Evolutionary conservation across 2,329 filamentous ascomycete genomes (phyloP).

Genomic region (Cordyceps militaris): DNA sequence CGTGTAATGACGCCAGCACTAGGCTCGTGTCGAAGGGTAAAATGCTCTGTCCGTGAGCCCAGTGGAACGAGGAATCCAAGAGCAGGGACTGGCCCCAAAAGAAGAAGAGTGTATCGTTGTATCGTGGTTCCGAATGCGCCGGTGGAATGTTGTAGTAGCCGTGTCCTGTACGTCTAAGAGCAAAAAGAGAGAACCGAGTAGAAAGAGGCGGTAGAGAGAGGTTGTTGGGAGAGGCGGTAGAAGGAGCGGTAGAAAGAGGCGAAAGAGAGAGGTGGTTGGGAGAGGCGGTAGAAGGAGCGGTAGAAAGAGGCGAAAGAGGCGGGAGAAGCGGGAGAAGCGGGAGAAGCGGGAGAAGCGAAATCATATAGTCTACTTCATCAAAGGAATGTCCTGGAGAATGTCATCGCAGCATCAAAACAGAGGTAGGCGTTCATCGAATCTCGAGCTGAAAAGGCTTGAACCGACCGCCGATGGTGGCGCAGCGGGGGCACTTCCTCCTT

Average conservation of each 20-base stretch:
- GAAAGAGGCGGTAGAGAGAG: neutral
- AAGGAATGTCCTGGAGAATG: neutral
- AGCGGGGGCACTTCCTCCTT: conserved; percentile 69
- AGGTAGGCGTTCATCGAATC: conserved; percentile 50
- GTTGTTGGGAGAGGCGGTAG: too few species aligned
- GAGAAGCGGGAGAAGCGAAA: neutral
- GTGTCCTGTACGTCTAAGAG: conserved; percentile 10
- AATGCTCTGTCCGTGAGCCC: conserved; percentile 2
- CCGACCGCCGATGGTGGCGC: conserved; percentile 68
- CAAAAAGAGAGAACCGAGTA: neutral
- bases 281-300: too few species aligned
- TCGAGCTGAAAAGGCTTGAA: conserved; percentile 85
- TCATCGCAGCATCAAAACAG: neutral
- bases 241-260: too few species aligned
- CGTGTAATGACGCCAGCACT: neutral
- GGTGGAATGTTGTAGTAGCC: conserved; percentile 14
- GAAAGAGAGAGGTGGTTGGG: too few species aligned
- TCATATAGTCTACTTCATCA: neutral
- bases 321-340: too few species aligned
- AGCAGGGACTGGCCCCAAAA: conserved; percentile 12
- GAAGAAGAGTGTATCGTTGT: conserved; percentile 17
- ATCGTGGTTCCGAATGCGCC: conserved; percentile 21
- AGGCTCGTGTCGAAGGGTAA: neutral
- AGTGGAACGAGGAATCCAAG: neutral
- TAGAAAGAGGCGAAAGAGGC: too few species aligned